These are phyloP conservation scores for Quercus gilva DNA, from an alignment of 306 rosid genomes.

Conservation along the genomic window DNA sequence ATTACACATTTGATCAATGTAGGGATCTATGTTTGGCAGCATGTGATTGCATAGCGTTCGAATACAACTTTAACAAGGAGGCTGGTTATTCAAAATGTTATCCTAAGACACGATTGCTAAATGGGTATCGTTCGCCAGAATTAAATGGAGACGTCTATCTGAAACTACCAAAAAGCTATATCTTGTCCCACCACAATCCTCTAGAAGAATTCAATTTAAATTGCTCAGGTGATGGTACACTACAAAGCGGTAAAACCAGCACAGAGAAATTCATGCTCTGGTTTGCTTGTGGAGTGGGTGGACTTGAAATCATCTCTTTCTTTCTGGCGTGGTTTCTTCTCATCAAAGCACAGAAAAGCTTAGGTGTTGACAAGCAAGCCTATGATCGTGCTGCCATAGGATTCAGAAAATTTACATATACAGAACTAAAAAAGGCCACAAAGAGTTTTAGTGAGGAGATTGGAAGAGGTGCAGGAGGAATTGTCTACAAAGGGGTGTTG, in stretches of 20 bases:
- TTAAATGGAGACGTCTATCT: neutral
- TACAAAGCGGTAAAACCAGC: neutral
- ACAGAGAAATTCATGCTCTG: constrained; percentile 12
- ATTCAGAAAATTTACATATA: constrained; percentile 45
- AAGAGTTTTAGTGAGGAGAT: constrained; percentile 47
- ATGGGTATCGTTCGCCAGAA: constrained; percentile 14
- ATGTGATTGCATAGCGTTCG: constrained; percentile 29
- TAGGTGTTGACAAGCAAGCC: constrained; percentile 1
- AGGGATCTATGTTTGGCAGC: constrained; percentile 19
- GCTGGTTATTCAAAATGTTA: constrained; percentile 3
- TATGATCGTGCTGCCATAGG: constrained; percentile 43
- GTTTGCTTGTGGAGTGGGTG: constrained; percentile 27
- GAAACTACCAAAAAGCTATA: constrained; percentile 15
- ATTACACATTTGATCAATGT: constrained; percentile 17
- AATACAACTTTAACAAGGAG: neutral
- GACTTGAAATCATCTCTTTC: constrained; percentile 19
- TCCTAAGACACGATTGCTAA: constrained; percentile 24
- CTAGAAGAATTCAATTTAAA: neutral
- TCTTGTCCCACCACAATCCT: neutral
- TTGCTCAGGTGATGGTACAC: neutral
- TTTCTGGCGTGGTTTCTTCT: constrained; percentile 17
- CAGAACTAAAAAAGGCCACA: constrained; percentile 47
- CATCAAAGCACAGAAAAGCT: neutral
- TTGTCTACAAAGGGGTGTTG: constrained; percentile 49
- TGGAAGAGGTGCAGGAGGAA: constrained; percentile 63